Evolutionary conservation across 257 asterid species (phyloP), one percentile per base, ranked within the genome.

Genomic region (Solanum boliviense): DNA sequence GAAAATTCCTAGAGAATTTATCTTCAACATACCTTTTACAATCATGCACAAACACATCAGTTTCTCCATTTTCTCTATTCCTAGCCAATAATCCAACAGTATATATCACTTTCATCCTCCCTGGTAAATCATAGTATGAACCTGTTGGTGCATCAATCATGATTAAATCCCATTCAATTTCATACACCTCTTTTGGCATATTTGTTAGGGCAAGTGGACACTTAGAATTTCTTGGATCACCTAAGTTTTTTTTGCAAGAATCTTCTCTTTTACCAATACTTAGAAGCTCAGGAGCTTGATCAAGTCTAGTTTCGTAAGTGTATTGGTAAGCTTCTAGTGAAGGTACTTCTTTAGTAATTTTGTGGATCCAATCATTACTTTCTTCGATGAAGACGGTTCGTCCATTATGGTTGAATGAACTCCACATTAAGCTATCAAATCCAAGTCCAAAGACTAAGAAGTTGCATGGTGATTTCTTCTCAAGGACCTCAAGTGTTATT

Each of bases 61-160:
- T 91, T 31, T 91, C 91, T 3, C 92, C 91, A 16, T 25, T 65
- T 67, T 70, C 83, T 88, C 65, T 87, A 35, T 89, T 89, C 88
- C 60, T 90, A 0, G 91, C 90, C 91, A 90, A 58, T 44, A 91
- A 6, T 48, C 92, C 93, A 13, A 84, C 92, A 7, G 93, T 89
- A 72, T 91, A 91, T 21, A 91, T 90, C 7, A 68, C 90, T 18
- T 84, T 90, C 93, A 90, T 90, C 58, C 91, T 90, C 9, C 93
- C 93, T 0, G 91, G 92, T 23, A 25, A 23, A 1, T 72, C 21
- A 25, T 71, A 29, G 4, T 0, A 27, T 25, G 41, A 67, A 21
- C 90, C 92, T 6, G 82, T 87, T 3, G 92, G 92, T 5, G 92
- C 93, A 25, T 92, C 93, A 84, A 92, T 91, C 93, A 92, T 90